Evolutionary conservation across 2,329 filamentous ascomycete species (phyloP), one percentile per base, ranked within the genome.

Genomic region (Microascus cirrosus): DNA sequence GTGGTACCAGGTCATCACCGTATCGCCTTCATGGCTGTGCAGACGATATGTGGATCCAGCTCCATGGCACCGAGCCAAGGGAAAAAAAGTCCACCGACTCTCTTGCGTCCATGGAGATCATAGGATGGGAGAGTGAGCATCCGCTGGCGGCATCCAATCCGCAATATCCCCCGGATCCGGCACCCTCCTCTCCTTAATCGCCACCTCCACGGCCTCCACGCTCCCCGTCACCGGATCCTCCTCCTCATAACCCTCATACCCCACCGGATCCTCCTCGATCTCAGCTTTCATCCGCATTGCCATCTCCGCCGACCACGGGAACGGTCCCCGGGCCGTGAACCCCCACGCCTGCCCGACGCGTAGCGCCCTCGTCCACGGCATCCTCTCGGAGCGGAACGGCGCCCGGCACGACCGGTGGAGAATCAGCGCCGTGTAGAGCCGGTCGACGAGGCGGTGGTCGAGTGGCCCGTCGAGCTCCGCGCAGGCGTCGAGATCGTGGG

Each of bases 261-360:
- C 55, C 20, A 24, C 48, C 39, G 28, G 13, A n/a, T 25, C 32
- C 24, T 34, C 55, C 32, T 57, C 55, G 5, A 36, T 34, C 45
- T 35, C 50, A n/a, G 6, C 20, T 32, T 34, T 25, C 24, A 50
- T n/a, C 51, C 51, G 6, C 25, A n/a, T 15, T 18, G 51, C 56
- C 7, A 54, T 39, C 48, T 58, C 56, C 8, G 35, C n/a, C 24
- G 56, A 58, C 56, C 56, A 58, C 18, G 56, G 56, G 42, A 58
- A 54, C 24, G 56, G 51, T 22, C 48, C 56, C 7, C 20, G 48
- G 35, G 13, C 42, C 32, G 35, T 39, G 45, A 54, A 18, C 13
- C 56, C 56, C 56, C 56, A 58, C 3, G 56, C 56, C 2, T 35
- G 56, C 20, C 13, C 34, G 12, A 54, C 34, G 34, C 48, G 56